A percentile compares a stretch with the other conserved stretches of the same genome.
Conservation (phyloP, 306 rosid genomes). For the Canavalia ensiformis region DNA sequence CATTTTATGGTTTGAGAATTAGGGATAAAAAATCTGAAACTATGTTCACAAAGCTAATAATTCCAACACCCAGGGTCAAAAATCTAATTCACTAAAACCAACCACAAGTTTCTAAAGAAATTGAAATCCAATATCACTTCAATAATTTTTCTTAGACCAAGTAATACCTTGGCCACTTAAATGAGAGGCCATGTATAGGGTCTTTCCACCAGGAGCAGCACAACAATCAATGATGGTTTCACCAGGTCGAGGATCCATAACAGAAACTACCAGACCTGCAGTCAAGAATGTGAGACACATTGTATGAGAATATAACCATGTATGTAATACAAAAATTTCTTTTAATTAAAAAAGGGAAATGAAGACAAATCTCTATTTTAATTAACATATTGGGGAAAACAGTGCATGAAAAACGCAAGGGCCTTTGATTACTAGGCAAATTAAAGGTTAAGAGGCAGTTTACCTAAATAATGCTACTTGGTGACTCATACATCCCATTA, state of each 20-base stretch:
- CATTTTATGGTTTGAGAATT: neutral
- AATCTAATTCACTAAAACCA: slow-evolving; percentile 22
- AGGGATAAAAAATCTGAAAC: slow-evolving; percentile 11
- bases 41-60: slow-evolving; percentile 14
- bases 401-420: neutral
- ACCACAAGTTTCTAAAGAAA: slow-evolving; percentile 10
- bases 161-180: slow-evolving; percentile 78
- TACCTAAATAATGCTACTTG: slow-evolving; percentile 21
- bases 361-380: neutral
- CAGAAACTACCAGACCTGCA: slow-evolving; percentile 80
- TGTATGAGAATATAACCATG: slow-evolving; percentile 28
- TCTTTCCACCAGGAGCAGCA: slow-evolving; percentile 98
- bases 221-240: slow-evolving; percentile 82
- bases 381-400: slow-evolving; percentile 23
- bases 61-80: slow-evolving; percentile 3
- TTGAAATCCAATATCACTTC: slow-evolving; percentile 12
- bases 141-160: slow-evolving; percentile 3
- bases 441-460: slow-evolving; percentile 9
- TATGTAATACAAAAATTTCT: neutral
- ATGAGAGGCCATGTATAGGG: slow-evolving; percentile 84
- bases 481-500: slow-evolving; percentile 3
- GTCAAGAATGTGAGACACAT: slow-evolving; percentile 41
- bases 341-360: slow-evolving; percentile 20
- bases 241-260: slow-evolving; percentile 85
- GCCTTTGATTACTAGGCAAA: neutral